phyloP scores from a whole-genome alignment of 768 basidiomycete species.

The Cystoderma amianthinum region DNA sequence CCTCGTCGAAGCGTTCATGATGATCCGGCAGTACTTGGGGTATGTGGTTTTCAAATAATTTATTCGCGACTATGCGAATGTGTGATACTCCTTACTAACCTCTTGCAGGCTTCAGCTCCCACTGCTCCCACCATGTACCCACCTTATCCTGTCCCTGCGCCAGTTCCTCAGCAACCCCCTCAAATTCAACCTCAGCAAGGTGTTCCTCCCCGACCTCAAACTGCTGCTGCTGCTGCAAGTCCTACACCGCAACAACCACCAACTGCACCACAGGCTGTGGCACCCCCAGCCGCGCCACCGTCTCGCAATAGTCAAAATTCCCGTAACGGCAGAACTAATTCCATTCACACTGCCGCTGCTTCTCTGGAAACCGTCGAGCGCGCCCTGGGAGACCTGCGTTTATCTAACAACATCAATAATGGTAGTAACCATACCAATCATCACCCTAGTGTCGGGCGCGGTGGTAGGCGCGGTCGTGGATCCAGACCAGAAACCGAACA shows the following conservation, averaged over 20 bases:
- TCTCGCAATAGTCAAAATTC: constrained; percentile 5
- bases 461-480: constrained; percentile 20
- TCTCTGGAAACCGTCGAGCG: constrained; percentile 65
- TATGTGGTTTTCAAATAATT: constrained; percentile 25
- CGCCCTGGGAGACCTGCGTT: constrained; percentile 45
- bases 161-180: constrained; percentile 16
- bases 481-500: constrained; percentile 18
- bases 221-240: constrained; percentile 17
- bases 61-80: too few relatives aligned
- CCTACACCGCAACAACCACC: constrained; percentile 14
- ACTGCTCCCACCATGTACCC: constrained; percentile 12
- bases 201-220: constrained; percentile 17
- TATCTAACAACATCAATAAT: constrained; percentile 18
- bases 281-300: constrained; percentile 9
- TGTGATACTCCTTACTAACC: too few relatives aligned
- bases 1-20: constrained; percentile 63
- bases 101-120: too few relatives aligned
- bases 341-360: constrained; percentile 66
- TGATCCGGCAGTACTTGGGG: constrained; percentile 81
- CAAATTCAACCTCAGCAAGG: constrained; percentile 15
- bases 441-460: constrained; percentile 12
- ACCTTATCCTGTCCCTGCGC: constrained; percentile 12
- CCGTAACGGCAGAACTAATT: constrained; percentile 24
- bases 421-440: constrained; percentile 6
- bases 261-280: constrained; percentile 13